Evolutionary conservation across 2,329 filamentous ascomycete genomes (phyloP).

Genomic region (Seiridium cupressi): DNA sequence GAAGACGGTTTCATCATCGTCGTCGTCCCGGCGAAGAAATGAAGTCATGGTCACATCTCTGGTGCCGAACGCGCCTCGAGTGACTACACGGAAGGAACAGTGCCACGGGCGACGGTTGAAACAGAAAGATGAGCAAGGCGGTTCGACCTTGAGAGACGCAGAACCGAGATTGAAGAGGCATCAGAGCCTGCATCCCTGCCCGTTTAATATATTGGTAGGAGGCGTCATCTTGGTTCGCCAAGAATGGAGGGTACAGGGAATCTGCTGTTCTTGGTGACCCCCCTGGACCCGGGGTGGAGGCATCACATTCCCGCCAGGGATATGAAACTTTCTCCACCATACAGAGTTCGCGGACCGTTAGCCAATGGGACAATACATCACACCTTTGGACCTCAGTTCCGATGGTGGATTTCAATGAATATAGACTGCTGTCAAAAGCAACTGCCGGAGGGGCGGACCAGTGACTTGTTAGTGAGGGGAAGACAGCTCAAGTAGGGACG

Average conservation of each 20-base stretch:
- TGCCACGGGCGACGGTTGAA: background rate
- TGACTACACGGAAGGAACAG: background rate
- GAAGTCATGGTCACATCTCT: constrained; percentile 5
- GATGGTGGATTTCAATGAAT: background rate
- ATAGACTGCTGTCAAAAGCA: background rate
- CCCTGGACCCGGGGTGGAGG: background rate
- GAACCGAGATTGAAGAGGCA: background rate
- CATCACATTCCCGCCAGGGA: background rate
- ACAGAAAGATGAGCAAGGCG: background rate
- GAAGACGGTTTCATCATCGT: background rate
- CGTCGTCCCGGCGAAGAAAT: constrained; percentile 1
- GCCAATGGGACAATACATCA: background rate
- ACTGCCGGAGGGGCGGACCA: background rate
- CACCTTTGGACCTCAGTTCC: background rate
- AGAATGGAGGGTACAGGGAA: background rate
- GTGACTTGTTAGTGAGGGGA: background rate
- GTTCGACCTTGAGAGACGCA: background rate
- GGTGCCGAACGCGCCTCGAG: background rate
- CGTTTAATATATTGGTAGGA: background rate
- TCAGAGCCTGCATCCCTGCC: background rate
- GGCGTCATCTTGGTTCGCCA: constrained; percentile 3
- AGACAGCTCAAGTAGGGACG: background rate
- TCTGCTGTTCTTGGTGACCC: background rate
- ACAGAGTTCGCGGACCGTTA: background rate
- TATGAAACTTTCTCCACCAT: constrained; percentile 7